A percentile compares a stretch with the other conserved stretches of the same genome.
phyloP scores from a whole-genome alignment of 164 flowering plant species.

The Brasenia schreberi region DNA sequence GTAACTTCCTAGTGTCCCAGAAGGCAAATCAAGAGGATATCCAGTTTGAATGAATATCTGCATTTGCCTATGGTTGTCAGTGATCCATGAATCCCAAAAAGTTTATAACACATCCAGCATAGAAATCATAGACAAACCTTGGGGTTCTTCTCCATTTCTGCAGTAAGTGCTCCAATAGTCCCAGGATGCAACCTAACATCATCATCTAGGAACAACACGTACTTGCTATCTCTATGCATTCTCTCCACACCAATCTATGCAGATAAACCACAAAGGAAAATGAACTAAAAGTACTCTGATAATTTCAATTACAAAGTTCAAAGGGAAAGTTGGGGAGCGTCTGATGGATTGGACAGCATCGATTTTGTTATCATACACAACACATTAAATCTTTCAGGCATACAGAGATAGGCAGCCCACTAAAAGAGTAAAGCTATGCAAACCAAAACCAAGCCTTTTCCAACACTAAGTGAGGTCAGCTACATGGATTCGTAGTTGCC shows the following conservation, averaged over 20 bases:
- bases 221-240: slow-evolving; percentile 90
- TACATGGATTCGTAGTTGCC: too few relatives aligned
- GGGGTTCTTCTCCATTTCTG: slow-evolving; percentile 90
- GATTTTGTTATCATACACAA: too few relatives aligned
- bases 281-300: background rate
- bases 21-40: slow-evolving; percentile 96
- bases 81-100: background rate
- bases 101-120: background rate
- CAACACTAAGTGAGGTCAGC: too few relatives aligned
- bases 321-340: too few relatives aligned
- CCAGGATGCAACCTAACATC: slow-evolving; percentile 98
- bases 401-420: too few relatives aligned
- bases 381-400: too few relatives aligned
- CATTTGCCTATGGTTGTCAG: slow-evolving; percentile 6
- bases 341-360: too few relatives aligned
- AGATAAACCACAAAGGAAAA: background rate
- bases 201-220: slow-evolving; percentile 89
- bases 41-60: slow-evolving; percentile 99
- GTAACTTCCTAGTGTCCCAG: slow-evolving; percentile 96
- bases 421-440: too few relatives aligned
- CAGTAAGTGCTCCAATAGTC: slow-evolving; percentile 79
- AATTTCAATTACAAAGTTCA: too few relatives aligned
- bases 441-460: too few relatives aligned
- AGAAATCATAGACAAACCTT: slow-evolving; percentile 35
- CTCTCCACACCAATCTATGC: slow-evolving; percentile 72